A percentile compares a stretch with the other conserved stretches of the same genome.
Evolutionary conservation across 306 rosid genomes (phyloP).

Genomic region (Gastrolobium bilobum): DNA sequence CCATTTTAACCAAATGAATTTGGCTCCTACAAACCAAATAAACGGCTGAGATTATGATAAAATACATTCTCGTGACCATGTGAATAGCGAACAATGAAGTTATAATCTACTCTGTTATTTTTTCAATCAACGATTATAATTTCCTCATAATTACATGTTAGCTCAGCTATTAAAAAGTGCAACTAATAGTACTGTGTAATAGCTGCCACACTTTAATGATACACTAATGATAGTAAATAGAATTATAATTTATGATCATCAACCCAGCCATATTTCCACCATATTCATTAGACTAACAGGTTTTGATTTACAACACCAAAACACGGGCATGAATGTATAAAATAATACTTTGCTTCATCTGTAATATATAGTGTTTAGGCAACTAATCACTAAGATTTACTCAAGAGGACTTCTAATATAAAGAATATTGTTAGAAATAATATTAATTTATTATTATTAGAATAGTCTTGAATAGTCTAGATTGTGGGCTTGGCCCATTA

Average conservation of each 20-base stretch:
- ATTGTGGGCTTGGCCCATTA: too few relatives aligned
- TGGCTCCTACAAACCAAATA: too few relatives aligned
- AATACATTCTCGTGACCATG: too few relatives aligned
- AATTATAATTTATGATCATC: neutral
- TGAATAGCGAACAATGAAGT: too few relatives aligned
- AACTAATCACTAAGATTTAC: neutral
- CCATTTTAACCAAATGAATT: neutral
- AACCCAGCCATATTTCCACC: conserved; percentile 8
- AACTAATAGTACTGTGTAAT: neutral
- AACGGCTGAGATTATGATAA: too few relatives aligned
- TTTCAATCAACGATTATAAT: too few relatives aligned
- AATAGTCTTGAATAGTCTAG: too few relatives aligned
- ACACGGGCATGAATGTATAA: neutral
- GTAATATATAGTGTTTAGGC: neutral
- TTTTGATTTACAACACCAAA: conserved; percentile 10
- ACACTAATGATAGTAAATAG: neutral
- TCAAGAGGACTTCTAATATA: neutral
- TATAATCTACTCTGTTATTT: too few relatives aligned
- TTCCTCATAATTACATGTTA: neutral
- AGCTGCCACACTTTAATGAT: neutral
- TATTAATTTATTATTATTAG: too few relatives aligned
- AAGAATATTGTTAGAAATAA: too few relatives aligned
- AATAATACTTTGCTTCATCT: neutral
- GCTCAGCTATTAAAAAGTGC: neutral
- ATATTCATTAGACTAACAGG: neutral